phyloP scores from a whole-genome alignment of 2,329 filamentous ascomycete genomes.

The Penicillium sp. region DNA sequence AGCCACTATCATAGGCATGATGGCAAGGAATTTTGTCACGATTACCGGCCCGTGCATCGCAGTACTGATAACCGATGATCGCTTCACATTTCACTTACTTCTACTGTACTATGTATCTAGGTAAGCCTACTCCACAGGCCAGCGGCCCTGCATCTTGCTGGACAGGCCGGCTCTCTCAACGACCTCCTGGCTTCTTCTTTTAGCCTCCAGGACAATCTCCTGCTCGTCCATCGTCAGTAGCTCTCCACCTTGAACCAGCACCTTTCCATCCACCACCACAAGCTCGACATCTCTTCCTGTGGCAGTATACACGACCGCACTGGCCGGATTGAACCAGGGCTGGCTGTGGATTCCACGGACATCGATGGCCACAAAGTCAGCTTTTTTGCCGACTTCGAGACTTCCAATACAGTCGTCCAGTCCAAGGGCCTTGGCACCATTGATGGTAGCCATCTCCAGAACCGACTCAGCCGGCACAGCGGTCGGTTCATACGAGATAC shows the following conservation, averaged over 20 bases:
- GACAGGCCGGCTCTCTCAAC: conserved; percentile 38
- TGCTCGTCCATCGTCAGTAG: conserved; percentile 41
- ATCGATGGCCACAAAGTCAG: conserved; percentile 39
- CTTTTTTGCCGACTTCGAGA: conserved; percentile 42
- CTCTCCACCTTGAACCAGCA: conserved; percentile 36
- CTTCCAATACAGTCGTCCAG: conserved; percentile 39
- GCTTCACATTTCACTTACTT: not conserved
- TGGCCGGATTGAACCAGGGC: conserved; percentile 43
- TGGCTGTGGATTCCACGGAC: conserved; percentile 32
- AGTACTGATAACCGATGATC: too few relatives aligned
- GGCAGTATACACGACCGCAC: conserved; percentile 42
- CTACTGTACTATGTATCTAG: not conserved
- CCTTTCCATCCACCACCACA: conserved; percentile 44
- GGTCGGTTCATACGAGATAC: conserved; percentile 40
- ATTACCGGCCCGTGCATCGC: not conserved
- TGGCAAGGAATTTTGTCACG: not conserved
- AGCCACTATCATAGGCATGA: not conserved
- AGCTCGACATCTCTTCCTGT: conserved; percentile 44
- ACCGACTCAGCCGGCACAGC: conserved; percentile 45
- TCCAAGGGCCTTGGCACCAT: conserved; percentile 48
- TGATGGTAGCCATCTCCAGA: conserved; percentile 51
- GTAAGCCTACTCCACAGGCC: conserved; percentile 30
- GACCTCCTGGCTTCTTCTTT: conserved; percentile 34
- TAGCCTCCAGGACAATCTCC: conserved; percentile 39
- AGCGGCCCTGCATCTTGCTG: conserved; percentile 34